These are phyloP conservation scores for Citrus sp. DNA, from an alignment of 345 rosid genomes.

Conservation along the genomic window DNA sequence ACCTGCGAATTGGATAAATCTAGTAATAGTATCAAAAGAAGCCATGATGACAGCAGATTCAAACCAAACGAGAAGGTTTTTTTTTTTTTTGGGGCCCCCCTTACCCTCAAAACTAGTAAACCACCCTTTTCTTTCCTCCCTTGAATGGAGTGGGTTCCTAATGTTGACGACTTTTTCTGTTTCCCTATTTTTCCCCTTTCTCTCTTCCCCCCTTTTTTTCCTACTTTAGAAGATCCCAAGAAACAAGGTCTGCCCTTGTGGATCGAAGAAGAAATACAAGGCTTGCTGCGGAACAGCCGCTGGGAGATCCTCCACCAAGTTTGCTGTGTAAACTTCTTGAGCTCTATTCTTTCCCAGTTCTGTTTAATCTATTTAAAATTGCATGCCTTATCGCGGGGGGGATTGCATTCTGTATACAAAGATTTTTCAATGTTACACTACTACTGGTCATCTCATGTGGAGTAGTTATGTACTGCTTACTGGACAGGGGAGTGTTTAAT, in stretches of 20 bases:
- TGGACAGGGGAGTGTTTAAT: not conserved
- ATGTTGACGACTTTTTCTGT: not conserved
- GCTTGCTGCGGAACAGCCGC: slow-evolving; percentile 80
- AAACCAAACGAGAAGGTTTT: slow-evolving; percentile 60
- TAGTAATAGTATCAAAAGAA: slow-evolving; percentile 24
- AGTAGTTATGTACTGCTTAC: not conserved
- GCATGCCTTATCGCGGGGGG: not conserved
- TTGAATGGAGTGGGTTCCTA: not conserved
- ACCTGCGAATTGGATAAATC: slow-evolving; percentile 28
- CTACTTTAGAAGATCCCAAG: slow-evolving; percentile 56
- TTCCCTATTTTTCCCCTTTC: not conserved
- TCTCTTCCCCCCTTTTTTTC: not conserved
- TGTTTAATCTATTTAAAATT: slow-evolving; percentile 11
- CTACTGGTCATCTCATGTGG: not conserved
- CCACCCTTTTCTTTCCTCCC: not conserved
- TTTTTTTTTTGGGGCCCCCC: slow-evolving; percentile 32
- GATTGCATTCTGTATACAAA: not conserved
- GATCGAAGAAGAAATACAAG: slow-evolving; percentile 90
- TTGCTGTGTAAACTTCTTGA: slow-evolving; percentile 44
- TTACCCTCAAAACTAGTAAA: slow-evolving; percentile 1
- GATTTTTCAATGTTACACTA: not conserved
- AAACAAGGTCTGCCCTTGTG: slow-evolving; percentile 75
- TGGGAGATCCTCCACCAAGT: slow-evolving; percentile 49
- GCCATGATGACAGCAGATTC: slow-evolving; percentile 29
- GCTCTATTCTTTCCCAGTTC: slow-evolving; percentile 7